Conservation (phyloP, 208 protist species). For the Leishmania braziliensis region DNA sequence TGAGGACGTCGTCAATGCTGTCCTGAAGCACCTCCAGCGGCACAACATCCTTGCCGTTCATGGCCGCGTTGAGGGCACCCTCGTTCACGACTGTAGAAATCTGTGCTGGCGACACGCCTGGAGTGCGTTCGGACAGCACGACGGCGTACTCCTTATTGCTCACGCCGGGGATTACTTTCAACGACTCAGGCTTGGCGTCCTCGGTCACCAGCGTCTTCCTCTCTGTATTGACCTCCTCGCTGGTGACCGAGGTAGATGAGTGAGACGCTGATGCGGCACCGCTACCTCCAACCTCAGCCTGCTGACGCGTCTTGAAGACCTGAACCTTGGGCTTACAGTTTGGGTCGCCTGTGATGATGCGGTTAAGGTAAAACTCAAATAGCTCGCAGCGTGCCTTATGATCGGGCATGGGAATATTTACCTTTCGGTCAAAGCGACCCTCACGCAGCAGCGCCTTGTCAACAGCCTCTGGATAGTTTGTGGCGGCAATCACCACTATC, state of each 20-base stretch:
- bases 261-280: not conserved
- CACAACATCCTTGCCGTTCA: constrained; percentile 76
- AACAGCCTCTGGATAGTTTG: constrained; percentile 96
- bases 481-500: constrained; percentile 97
- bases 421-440: constrained; percentile 93
- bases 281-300: constrained; percentile 17
- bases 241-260: not conserved
- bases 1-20: constrained; percentile 92
- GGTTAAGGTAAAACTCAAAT: constrained; percentile 91
- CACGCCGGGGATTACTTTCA: constrained; percentile 83
- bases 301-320: constrained; percentile 66
- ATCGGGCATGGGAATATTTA: constrained; percentile 93
- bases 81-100: constrained; percentile 98
- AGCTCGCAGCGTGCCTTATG: constrained; percentile 80
- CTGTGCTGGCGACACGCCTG: constrained; percentile 94
- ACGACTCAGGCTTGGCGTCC: constrained; percentile 35
- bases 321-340: constrained; percentile 86
- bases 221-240: not conserved
- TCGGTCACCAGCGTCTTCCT: constrained; percentile 32
- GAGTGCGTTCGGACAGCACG: constrained; percentile 86
- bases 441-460: constrained; percentile 94
- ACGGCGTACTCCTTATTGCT: constrained; percentile 81
- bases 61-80: constrained; percentile 92
- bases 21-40: constrained; percentile 77
- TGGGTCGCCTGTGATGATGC: constrained; percentile 87